Conservation (phyloP, 192 early-diverging fungal species). For the Coemansia furcata region DNA sequence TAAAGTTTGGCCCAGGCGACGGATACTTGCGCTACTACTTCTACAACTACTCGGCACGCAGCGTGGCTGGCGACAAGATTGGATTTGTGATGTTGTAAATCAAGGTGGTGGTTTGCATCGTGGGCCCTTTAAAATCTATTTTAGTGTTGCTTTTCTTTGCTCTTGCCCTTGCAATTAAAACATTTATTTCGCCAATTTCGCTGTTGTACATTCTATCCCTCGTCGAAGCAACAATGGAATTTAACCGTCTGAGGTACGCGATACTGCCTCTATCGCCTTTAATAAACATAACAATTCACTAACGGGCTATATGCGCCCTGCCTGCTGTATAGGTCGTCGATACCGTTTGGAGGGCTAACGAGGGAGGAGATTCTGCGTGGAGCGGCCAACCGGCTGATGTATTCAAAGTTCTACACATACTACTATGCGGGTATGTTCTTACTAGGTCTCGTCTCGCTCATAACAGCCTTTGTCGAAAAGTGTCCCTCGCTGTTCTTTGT, state of each 20-base stretch:
- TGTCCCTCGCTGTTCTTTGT: slow-evolving; percentile 69
- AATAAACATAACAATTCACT: background rate
- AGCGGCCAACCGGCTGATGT: slow-evolving; percentile 59
- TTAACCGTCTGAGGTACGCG: slow-evolving; percentile 32
- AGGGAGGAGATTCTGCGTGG: slow-evolving; percentile 55
- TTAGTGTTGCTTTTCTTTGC: background rate
- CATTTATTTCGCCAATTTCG: background rate
- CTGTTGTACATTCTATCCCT: background rate
- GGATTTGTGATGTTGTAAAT: slow-evolving; percentile 88
- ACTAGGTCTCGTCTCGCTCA: slow-evolving; percentile 52
- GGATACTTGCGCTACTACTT: slow-evolving; percentile 94
- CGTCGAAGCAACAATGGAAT: slow-evolving; percentile 21
- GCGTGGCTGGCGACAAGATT: slow-evolving; percentile 65
- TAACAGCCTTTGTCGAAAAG: slow-evolving; percentile 41
- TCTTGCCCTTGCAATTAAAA: background rate
- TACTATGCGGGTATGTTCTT: slow-evolving; percentile 56
- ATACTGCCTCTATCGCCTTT: background rate
- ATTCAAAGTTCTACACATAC: slow-evolving; percentile 59
- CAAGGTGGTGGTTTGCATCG: background rate
- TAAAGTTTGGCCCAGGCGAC: slow-evolving; percentile 92
- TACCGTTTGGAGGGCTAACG: slow-evolving; percentile 45
- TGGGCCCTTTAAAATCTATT: background rate
- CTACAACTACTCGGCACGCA: slow-evolving; percentile 89
- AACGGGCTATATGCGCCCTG: background rate
- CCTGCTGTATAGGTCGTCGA: slow-evolving; percentile 15